phyloP scores from a whole-genome alignment of 1,284 basidiomycete species.

The Cryptococcus amylolentus region DNA sequence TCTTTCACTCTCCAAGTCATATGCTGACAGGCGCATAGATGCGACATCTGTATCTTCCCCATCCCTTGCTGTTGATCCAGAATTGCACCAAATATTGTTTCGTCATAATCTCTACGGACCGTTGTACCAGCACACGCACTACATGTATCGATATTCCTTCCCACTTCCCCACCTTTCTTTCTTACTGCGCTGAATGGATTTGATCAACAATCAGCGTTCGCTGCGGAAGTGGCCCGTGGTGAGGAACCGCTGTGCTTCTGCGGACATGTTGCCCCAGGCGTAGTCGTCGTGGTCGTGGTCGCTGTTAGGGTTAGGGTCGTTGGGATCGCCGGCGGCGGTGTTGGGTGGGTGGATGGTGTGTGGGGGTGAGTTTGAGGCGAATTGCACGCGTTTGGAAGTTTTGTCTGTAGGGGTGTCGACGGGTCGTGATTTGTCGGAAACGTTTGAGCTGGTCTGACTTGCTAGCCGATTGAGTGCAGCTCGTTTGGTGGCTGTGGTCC shows the following conservation, averaged over 20 bases:
- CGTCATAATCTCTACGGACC: neutral
- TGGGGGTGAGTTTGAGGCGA: neutral
- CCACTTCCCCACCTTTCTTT: neutral
- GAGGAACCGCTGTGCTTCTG: neutral
- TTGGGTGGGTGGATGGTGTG: neutral
- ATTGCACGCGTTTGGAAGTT: neutral
- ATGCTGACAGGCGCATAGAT: slow-evolving; percentile 10
- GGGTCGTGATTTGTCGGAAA: neutral
- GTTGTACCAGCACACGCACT: neutral
- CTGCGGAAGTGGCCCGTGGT: neutral
- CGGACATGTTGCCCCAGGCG: neutral
- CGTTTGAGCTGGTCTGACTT: neutral
- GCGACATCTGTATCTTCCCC: slow-evolving; percentile 46
- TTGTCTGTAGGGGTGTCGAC: neutral
- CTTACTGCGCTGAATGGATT: neutral
- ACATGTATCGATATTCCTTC: neutral
- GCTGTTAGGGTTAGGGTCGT: neutral
- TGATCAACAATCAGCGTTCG: neutral
- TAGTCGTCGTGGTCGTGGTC: no score
- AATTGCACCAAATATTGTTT: no score
- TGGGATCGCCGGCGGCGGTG: no score
- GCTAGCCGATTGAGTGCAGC: neutral
- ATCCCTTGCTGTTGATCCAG: slow-evolving; percentile 40
- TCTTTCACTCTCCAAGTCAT: neutral
- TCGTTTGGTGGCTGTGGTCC: neutral